Evolutionary conservation across 208 protist genomes (phyloP).

Genomic region (Balamuthia mandrillaris): DNA sequence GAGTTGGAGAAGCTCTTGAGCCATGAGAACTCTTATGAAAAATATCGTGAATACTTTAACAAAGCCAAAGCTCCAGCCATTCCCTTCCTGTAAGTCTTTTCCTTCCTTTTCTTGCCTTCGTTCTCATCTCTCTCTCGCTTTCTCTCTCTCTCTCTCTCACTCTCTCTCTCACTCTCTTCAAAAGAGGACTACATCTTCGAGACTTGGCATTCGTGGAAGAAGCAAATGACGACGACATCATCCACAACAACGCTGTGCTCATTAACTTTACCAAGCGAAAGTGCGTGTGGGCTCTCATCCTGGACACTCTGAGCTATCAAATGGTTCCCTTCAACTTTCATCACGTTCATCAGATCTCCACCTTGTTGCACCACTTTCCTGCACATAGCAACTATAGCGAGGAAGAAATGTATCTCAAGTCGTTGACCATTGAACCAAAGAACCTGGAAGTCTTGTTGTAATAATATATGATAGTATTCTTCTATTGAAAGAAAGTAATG

Average conservation of each 20-base stretch:
- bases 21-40: slow-evolving; percentile 6
- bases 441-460: neutral
- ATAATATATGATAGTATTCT: neutral
- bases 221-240: neutral
- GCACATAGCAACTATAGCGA: neutral
- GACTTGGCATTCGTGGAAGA: slow-evolving; percentile 22
- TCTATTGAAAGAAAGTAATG: neutral
- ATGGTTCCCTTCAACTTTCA: slow-evolving; percentile 18
- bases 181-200: neutral
- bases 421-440: neutral
- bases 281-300: neutral
- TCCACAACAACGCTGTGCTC: neutral
- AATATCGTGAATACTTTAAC: neutral
- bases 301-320: neutral
- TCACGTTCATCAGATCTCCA: slow-evolving; percentile 13
- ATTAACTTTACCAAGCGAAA: neutral
- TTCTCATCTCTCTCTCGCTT: too few relatives aligned
- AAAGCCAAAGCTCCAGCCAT: neutral
- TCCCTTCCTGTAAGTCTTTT: slow-evolving; percentile 30
- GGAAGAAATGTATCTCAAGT: neutral
- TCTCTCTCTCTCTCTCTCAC: too few relatives aligned
- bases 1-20: slow-evolving; percentile 9
- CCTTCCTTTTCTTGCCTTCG: too few relatives aligned
- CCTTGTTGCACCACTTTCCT: neutral
- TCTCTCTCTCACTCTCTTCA: too few relatives aligned